These are phyloP conservation scores for Terfezia boudieri DNA, from an alignment of 495 filamentous ascomycete genomes.

Conservation along the genomic window DNA sequence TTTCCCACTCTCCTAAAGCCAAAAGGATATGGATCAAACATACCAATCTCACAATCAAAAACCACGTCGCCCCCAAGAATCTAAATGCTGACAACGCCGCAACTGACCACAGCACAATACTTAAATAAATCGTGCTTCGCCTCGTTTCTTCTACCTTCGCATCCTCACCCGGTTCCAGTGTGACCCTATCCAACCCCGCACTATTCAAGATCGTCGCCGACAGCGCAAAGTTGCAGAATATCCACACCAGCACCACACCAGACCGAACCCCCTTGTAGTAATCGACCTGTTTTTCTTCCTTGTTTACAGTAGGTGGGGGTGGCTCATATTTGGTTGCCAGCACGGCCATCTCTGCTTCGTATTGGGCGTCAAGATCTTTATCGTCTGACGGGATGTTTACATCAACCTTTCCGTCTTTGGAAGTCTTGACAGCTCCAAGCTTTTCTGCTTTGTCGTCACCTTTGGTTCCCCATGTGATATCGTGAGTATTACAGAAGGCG, in stretches of 20 bases:
- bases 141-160: slow-evolving; percentile 23
- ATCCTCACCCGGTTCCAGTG: slow-evolving; percentile 21
- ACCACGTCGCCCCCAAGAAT: slow-evolving; percentile 84
- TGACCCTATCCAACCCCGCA: slow-evolving; percentile 52
- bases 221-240: slow-evolving; percentile 86
- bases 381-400: slow-evolving; percentile 64
- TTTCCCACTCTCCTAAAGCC: neutral
- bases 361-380: slow-evolving; percentile 73
- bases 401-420: slow-evolving; percentile 63
- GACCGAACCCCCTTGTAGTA: slow-evolving; percentile 95
- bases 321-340: slow-evolving; percentile 44
- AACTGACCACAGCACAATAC: slow-evolving; percentile 78
- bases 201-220: slow-evolving; percentile 67
- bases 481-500: slow-evolving; percentile 94
- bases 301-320: slow-evolving; percentile 37
- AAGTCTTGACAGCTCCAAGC: slow-evolving; percentile 8
- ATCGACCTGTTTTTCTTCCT: slow-evolving; percentile 66
- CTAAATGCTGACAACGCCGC: slow-evolving; percentile 71
- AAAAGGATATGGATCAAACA: neutral
- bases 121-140: slow-evolving; percentile 59
- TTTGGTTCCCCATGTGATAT: slow-evolving; percentile 94
- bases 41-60: slow-evolving; percentile 78
- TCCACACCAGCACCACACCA: slow-evolving; percentile 81
- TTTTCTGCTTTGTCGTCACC: slow-evolving; percentile 69
- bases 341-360: slow-evolving; percentile 62